Conservation (phyloP, 1,284 basidiomycete genomes). For the Coniferiporia weirii region DNA sequence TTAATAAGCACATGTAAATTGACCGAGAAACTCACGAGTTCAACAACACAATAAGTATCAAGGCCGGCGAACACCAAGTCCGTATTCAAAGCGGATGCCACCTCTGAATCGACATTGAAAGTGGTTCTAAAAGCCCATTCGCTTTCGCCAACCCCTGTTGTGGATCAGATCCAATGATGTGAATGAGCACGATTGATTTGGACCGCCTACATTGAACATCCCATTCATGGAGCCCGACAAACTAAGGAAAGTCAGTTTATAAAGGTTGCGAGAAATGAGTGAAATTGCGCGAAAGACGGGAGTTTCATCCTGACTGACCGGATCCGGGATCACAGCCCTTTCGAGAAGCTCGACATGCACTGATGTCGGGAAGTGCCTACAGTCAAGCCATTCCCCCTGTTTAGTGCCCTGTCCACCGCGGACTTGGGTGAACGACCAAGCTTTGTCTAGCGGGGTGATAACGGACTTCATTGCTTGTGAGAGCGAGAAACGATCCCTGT, state of each 20-base stretch:
- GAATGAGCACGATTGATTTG: slow-evolving; percentile 13
- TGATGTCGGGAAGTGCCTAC: slow-evolving; percentile 68
- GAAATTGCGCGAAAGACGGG: no score
- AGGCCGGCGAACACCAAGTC: slow-evolving; percentile 86
- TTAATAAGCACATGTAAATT: not conserved
- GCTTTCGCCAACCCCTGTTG: slow-evolving; percentile 77
- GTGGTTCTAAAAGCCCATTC: slow-evolving; percentile 80
- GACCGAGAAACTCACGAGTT: slow-evolving; percentile 46
- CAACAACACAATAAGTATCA: slow-evolving; percentile 76
- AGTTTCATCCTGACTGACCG: slow-evolving; percentile 40
- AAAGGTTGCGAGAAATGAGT: not conserved
- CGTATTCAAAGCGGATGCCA: slow-evolving; percentile 42
- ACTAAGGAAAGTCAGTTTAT: slow-evolving; percentile 43
- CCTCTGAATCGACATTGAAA: slow-evolving; percentile 48
- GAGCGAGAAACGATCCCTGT: not conserved
- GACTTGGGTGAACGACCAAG: slow-evolving; percentile 66
- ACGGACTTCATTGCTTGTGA: slow-evolving; percentile 11
- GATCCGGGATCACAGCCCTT: slow-evolving; percentile 70
- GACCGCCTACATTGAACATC: slow-evolving; percentile 70
- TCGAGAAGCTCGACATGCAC: slow-evolving; percentile 82
- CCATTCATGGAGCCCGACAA: slow-evolving; percentile 76
- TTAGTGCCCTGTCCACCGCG: slow-evolving; percentile 55
- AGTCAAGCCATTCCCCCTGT: slow-evolving; percentile 61
- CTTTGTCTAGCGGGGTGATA: slow-evolving; percentile 27
- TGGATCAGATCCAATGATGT: not conserved